Evolutionary conservation across 2,329 filamentous ascomycete species (phyloP), one percentile per base, ranked within the genome.

Genomic region (Berkeleyomyces rouxiae): DNA sequence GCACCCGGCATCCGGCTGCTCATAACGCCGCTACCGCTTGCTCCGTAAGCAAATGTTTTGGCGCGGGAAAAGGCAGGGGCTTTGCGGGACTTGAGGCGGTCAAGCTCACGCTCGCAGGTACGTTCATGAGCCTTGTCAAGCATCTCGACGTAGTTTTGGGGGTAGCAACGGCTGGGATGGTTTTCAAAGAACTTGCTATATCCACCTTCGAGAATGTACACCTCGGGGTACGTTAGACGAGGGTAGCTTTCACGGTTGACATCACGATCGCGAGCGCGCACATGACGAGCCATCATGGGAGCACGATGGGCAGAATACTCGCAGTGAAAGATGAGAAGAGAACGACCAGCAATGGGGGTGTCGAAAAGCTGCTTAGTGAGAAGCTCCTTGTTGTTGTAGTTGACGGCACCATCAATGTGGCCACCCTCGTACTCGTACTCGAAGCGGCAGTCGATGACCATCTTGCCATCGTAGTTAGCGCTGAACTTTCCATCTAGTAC

Each of bases 381-480:
- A 65, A 87, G 76, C 70, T 99, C 92, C 75, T 96, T 96, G 76
- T 96, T 90, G 74, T 96, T 97, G 78, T 90, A 93, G 77, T 99
- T 99, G 75, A 96, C 79, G 51, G 93, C 93, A 16, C 88, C 88
- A 68, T 90, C 82, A 70, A 99, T 96, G 72, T 99, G 93, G 42
- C 93, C 93, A 63, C 93, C 93, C 13, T 96, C 87, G 72, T 95
- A 99, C 75, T 99, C 93, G 73, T 99, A 99, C 78, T 99, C 93
- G 71, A 99, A 99, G 23, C 93, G 88, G 73, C 93, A 99, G 74
- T 99, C 93, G 69, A 99, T 86, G 70, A 99, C 80, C 73, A 95
- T 82, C 72, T 89, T 85, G 71, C 91, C 82, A 65, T 90, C 84
- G 72, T 88, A 97, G 33, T 82, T 73, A 36, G 85, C 79, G 69